Evolutionary conservation across 345 rosid species (phyloP).

Genomic region (Citrus hindsii): DNA sequence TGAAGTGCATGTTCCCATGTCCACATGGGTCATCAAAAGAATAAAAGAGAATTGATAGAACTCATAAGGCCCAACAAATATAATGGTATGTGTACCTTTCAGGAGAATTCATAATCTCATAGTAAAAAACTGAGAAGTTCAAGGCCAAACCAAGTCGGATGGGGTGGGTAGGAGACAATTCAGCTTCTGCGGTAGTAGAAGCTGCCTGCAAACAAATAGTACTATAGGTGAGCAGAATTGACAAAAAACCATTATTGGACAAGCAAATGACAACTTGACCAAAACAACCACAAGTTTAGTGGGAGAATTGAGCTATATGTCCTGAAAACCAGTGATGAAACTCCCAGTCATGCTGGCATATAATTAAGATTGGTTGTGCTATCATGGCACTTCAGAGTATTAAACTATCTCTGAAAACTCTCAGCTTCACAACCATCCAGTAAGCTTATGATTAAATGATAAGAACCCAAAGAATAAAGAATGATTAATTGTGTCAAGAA

Average conservation of each 20-base stretch:
- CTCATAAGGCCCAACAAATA: neutral
- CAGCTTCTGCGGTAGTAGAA: slow-evolving; percentile 53
- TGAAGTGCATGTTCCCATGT: slow-evolving; percentile 15
- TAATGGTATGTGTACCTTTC: slow-evolving; percentile 46
- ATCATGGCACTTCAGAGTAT: neutral
- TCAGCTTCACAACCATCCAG: neutral
- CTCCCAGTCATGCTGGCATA: neutral
- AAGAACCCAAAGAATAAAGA: neutral
- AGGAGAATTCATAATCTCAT: slow-evolving; percentile 71
- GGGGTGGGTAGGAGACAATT: slow-evolving; percentile 66
- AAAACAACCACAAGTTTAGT: neutral
- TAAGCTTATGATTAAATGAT: neutral
- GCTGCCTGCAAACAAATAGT: slow-evolving; percentile 41
- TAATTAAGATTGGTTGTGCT: neutral
- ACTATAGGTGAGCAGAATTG: neutral
- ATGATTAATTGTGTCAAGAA: neutral
- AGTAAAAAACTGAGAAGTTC: slow-evolving; percentile 75
- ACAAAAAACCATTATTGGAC: neutral
- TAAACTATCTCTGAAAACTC: neutral
- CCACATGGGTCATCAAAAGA: neutral
- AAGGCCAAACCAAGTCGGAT: slow-evolving; percentile 73
- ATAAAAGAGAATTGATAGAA: neutral
- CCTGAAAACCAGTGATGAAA: neutral
- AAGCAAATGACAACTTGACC: neutral
- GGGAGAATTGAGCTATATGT: neutral